Evolutionary conservation across 2,329 filamentous ascomycete species (phyloP), one percentile per base, ranked within the genome.

Genomic region (Colletotrichum brevisporum): DNA sequence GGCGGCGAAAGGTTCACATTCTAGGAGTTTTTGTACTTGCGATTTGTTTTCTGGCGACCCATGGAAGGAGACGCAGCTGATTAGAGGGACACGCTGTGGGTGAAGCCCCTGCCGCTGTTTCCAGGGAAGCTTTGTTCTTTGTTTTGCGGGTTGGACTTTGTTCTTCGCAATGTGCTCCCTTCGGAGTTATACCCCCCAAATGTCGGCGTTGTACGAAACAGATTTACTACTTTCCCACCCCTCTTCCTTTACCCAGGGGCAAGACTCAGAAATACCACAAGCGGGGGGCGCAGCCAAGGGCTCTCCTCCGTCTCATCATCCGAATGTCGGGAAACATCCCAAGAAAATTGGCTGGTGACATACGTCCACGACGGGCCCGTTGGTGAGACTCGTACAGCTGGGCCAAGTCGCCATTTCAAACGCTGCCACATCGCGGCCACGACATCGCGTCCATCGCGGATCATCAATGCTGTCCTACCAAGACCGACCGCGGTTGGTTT

Each of bases 111-210:
- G 41, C 10, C 41, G 41, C 16, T 15, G 41, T 8, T 36, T 15
- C 54, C 18, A 18, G 43, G 26, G 12, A 50, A 43, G 31, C 24
- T 47, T n/a, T 39, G 45, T 41, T 52, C 36, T 52, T n/a, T 27
- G 27, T 63, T 55, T 31, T 31, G 60, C 60, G 51, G 60, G 41
- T 55, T 21, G n/a, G 12, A 36, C 39, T 45, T 52, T 47, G 60
- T 24, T 53, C n/a, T 63, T 55, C 39, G 27, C 27, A 31, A 31
- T 54, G 56, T 61, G 45, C 56, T 66, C 63, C 63, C 45, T 26
- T 61, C 61, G 56, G 63, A 66, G 63, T 66, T 55, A 61, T 66
- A 66, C 63, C 63, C 58, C 41, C 31, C 8, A 36, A 43, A 64
- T 47, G 31, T 45, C 26, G 56, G 51, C 50, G 47, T 60, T 60